phyloP scores from a whole-genome alignment of 345 rosid genomes.

The Passiflora organensis region DNA sequence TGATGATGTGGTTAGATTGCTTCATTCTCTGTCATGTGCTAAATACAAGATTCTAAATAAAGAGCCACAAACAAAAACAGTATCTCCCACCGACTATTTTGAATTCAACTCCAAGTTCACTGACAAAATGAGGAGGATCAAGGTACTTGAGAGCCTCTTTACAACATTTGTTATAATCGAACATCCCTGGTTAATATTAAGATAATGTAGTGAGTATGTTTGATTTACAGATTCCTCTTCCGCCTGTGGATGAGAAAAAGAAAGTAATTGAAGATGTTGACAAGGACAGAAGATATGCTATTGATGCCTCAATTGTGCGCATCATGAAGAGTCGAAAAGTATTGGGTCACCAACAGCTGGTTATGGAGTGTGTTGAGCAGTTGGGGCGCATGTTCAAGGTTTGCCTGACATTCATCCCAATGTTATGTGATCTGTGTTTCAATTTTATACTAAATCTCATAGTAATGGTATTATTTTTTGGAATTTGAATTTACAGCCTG shows the following conservation, averaged over 20 bases:
- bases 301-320: constrained; percentile 42
- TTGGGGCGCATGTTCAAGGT: constrained; percentile 37
- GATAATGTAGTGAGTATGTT: constrained; percentile 1
- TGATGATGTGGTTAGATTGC: constrained; percentile 34
- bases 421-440: background rate
- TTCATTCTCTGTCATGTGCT: constrained; percentile 40
- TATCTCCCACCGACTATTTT: constrained; percentile 36
- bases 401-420: background rate
- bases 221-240: constrained; percentile 33
- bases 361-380: constrained; percentile 36
- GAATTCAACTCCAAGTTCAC: constrained; percentile 36
- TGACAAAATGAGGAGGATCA: constrained; percentile 39
- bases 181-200: background rate
- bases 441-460: background rate
- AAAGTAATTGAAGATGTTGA: constrained; percentile 36
- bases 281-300: constrained; percentile 32
- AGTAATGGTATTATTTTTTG: background rate
- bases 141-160: constrained; percentile 18
- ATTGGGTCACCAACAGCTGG: constrained; percentile 36
- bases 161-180: background rate
- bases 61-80: constrained; percentile 26
- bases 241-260: constrained; percentile 33
- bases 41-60: constrained; percentile 39
- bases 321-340: constrained; percentile 49
- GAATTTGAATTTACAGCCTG: constrained; percentile 30